Evolutionary conservation across 345 rosid genomes (phyloP).

Genomic region (Gossypioides kirkii): DNA sequence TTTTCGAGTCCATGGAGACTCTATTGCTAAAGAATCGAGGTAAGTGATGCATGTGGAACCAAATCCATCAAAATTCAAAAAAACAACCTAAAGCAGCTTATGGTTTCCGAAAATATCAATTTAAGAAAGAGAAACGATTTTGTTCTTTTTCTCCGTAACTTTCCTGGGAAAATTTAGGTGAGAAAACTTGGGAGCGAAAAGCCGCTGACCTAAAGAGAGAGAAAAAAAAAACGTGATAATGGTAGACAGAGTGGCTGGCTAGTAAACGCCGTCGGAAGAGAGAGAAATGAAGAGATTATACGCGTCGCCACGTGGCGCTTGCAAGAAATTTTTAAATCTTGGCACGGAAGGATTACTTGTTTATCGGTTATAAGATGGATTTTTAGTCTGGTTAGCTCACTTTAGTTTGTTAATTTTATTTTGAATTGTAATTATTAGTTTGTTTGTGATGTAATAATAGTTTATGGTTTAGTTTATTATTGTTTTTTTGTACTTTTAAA

Average conservation of each 20-base stretch:
- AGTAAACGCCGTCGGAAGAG: constrained; percentile 49
- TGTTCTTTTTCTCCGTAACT: neutral
- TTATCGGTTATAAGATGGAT: no score
- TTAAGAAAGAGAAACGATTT: neutral
- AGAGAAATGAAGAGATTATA: constrained; percentile 19
- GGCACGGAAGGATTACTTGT: no score
- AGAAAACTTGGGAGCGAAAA: neutral
- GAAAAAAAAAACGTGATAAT: neutral
- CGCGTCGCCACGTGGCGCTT: constrained; percentile 56
- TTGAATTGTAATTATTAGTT: no score
- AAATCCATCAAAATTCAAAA: constrained; percentile 41
- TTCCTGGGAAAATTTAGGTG: constrained; percentile 18
- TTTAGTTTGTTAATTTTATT: no score
- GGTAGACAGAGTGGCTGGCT: constrained; percentile 18
- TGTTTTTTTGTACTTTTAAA: no score
- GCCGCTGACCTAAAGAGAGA: constrained; percentile 6
- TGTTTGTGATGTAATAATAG: no score
- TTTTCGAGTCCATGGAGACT: constrained; percentile 35
- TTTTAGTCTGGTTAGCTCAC: no score
- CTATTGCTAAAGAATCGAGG: constrained; percentile 42
- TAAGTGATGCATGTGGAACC: constrained; percentile 46
- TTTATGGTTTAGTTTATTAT: no score
- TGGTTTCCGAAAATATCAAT: neutral
- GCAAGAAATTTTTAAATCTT: neutral
- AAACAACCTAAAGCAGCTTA: neutral